These are phyloP conservation scores for Daldinia bambusicola DNA, from an alignment of 495 filamentous ascomycete species.

Conservation along the genomic window DNA sequence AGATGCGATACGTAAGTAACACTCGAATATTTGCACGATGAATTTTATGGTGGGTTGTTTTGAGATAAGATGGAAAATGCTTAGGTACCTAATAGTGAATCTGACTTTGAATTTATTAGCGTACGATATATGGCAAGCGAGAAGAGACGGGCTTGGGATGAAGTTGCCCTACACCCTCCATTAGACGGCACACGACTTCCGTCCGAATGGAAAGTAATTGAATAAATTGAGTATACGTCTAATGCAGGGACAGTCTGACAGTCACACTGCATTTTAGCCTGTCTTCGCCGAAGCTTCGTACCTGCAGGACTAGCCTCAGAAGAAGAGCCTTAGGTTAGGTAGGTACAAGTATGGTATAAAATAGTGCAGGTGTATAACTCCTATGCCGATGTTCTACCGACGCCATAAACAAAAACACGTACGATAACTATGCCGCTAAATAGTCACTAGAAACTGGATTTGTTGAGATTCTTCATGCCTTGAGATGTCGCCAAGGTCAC, in stretches of 20 bases:
- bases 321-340: not conserved
- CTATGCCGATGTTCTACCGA: slow-evolving; percentile 8
- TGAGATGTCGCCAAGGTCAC: slow-evolving; percentile 16
- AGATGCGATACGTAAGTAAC: not conserved
- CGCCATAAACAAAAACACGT: not conserved
- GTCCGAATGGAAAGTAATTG: not conserved
- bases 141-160: not conserved
- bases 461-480: slow-evolving; percentile 25
- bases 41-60: not conserved
- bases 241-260: slow-evolving; percentile 36
- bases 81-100: too few species aligned
- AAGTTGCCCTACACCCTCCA: slow-evolving; percentile 1
- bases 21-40: not conserved
- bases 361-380: too few species aligned
- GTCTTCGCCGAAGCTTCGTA: slow-evolving; percentile 25
- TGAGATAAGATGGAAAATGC: not conserved
- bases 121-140: not conserved
- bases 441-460: slow-evolving; percentile 9
- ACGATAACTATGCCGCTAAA: not conserved
- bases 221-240: not conserved
- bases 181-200: slow-evolving; percentile 8
- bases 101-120: not conserved
- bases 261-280: slow-evolving; percentile 43
- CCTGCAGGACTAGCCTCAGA: slow-evolving; percentile 37
- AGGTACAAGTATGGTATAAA: slow-evolving; percentile 3